Conservation (phyloP, 176 grass and related monocot genomes). For the Hordeum vulgare region MorexV3_pseudomolecules_assembly NC_058520.1:550608502-550609001, state of each 20-base stretch:
- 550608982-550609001: not conserved
- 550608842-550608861: not conserved
- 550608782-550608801: not conserved
- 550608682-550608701: conserved; percentile 26
- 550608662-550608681: conserved; percentile 27
- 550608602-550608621: not conserved
- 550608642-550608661: not conserved
- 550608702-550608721: not conserved
- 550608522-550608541: too few relatives aligned
- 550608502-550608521: too few relatives aligned
- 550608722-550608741: conserved; percentile 56
- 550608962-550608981: not conserved
- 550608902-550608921: conserved; percentile 5
- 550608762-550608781: conserved; percentile 42
- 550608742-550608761: conserved; percentile 1
- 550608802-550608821: not conserved
- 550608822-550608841: not conserved
- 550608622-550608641: not conserved
- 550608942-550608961: not conserved
- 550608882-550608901: not conserved
- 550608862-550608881: not conserved
- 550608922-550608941: not conserved
- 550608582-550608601: not conserved
- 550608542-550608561: too few relatives aligned
- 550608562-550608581: too few relatives aligned